phyloP scores from a whole-genome alignment of 192 early-diverging fungal species.

The Podila horticola region DNA sequence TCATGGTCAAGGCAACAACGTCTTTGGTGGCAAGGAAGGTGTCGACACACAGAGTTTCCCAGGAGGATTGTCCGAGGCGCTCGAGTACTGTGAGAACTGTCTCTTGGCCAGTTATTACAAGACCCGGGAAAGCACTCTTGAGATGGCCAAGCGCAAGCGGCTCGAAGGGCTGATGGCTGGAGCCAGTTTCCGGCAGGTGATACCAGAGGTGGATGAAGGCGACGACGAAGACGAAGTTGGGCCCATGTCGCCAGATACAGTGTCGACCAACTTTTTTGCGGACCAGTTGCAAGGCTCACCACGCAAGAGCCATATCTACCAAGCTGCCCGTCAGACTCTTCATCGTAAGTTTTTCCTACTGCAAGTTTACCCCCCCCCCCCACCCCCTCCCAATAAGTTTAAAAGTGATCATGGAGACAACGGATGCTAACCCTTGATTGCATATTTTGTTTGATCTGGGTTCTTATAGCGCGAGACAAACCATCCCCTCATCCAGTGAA shows the following conservation, averaged over 20 bases:
- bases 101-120: conserved; percentile 82
- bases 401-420: too few relatives aligned
- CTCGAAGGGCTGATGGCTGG: not conserved
- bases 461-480: conserved; percentile 18
- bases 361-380: too few relatives aligned
- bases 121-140: conserved; percentile 54
- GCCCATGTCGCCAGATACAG: conserved; percentile 35
- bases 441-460: too few relatives aligned
- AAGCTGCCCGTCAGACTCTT: conserved; percentile 39
- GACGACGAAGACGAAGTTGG: conserved; percentile 24
- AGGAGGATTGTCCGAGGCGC: conserved; percentile 77
- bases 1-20: conserved; percentile 33
- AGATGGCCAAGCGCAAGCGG: conserved; percentile 37
- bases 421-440: too few relatives aligned
- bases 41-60: conserved; percentile 80
- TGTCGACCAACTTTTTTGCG: conserved; percentile 37
- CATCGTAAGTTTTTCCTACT: conserved; percentile 17
- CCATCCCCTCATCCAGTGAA: conserved; percentile 47
- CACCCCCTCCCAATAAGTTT: too few relatives aligned
- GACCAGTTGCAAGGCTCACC: conserved; percentile 43
- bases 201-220: conserved; percentile 8
- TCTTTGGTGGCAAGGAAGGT: conserved; percentile 28
- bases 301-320: conserved; percentile 40
- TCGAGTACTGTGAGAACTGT: conserved; percentile 96
- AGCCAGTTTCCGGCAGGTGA: too few relatives aligned